Percentiles rank a stretch among this genome's conserved stretches.
These are phyloP conservation scores for Pilasporangium apinafurcum DNA, from an alignment of 352 stramenopile genomes.

Conservation along the genomic window DNA sequence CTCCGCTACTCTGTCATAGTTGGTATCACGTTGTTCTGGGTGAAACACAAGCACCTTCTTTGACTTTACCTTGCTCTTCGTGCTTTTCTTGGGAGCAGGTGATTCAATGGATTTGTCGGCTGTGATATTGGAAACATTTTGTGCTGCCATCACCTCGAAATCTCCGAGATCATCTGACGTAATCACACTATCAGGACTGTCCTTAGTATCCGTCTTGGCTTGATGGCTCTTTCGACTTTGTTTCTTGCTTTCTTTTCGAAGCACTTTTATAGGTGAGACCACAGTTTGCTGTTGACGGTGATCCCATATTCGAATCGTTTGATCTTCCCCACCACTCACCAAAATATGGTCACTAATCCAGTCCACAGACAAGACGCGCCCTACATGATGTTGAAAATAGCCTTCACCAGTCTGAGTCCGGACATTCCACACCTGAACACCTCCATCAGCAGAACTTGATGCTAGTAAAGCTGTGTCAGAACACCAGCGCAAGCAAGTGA, in stretches of 20 bases:
- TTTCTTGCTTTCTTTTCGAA: background rate
- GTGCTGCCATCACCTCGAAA: no score
- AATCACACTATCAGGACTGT: no score
- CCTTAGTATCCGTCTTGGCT: no score
- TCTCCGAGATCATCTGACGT: no score
- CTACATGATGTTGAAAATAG: constrained; percentile 38
- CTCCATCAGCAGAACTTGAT: constrained; percentile 48
- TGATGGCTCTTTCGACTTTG: no score
- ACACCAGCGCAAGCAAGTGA: constrained; percentile 47
- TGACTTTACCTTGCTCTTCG: no score
- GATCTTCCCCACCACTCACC: constrained; percentile 60
- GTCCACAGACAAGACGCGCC: constrained; percentile 44
- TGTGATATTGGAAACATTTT: no score
- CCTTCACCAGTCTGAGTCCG: constrained; percentile 8
- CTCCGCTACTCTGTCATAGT: no score
- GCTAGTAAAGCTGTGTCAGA: constrained; percentile 18
- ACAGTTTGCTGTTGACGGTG: constrained; percentile 21
- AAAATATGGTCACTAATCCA: constrained; percentile 42
- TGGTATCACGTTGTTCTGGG: no score
- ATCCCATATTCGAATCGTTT: constrained; percentile 61
- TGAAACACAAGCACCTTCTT: no score
- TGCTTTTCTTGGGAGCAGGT: no score
- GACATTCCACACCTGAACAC: constrained; percentile 48
- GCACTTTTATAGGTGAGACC: constrained; percentile 1
- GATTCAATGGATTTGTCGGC: no score